phyloP scores from a whole-genome alignment of 352 stramenopile genomes.

The Pythium aristosporum region DNA sequence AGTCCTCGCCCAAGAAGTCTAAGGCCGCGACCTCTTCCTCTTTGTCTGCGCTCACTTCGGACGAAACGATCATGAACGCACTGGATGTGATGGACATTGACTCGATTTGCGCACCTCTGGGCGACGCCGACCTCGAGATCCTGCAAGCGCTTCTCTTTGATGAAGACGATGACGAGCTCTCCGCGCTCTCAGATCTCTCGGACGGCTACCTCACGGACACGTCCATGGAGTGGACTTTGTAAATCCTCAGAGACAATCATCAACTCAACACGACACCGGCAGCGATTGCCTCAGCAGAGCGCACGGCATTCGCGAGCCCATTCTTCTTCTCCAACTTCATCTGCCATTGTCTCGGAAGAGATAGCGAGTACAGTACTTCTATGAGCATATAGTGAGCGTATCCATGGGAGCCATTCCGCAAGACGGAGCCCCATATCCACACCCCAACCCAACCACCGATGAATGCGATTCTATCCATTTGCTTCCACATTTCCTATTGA shows the following conservation, averaged over 20 bases:
- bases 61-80: conserved; percentile 12
- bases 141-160: conserved; percentile 23
- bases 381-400: conserved; percentile 12
- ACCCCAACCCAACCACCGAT: too few species aligned
- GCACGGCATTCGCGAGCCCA: conserved; percentile 2
- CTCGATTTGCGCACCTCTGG: conserved; percentile 10
- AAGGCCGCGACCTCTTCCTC: neutral
- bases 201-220: neutral
- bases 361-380: conserved; percentile 7
- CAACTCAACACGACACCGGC: neutral
- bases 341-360: conserved; percentile 6
- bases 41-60: neutral
- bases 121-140: conserved; percentile 21
- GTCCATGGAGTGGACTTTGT: conserved; percentile 1
- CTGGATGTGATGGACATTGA: conserved; percentile 10
- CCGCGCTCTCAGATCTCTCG: too few species aligned
- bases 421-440: neutral
- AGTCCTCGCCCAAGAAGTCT: neutral
- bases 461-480: too few species aligned
- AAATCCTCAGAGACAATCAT: neutral
- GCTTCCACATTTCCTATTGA: too few species aligned
- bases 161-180: conserved; percentile 16
- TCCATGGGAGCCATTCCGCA: neutral
- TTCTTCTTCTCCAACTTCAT: neutral
- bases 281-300: conserved; percentile 10